phyloP scores from a whole-genome alignment of 2,329 filamentous ascomycete species.

The Alternaria conjuncta region DNA sequence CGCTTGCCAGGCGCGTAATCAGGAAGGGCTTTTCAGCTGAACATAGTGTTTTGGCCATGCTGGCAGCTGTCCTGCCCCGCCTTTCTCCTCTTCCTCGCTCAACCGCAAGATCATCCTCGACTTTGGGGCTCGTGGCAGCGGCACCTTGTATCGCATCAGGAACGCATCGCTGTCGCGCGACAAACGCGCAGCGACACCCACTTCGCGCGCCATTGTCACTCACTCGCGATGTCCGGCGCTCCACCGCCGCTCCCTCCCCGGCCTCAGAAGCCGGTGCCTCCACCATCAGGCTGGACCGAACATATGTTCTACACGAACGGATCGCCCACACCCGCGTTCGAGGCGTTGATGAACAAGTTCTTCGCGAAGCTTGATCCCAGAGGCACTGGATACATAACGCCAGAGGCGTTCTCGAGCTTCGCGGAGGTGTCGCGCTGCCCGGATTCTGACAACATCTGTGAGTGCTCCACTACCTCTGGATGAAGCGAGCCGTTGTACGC shows the following conservation, averaged over 20 bases:
- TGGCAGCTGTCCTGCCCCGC: not conserved
- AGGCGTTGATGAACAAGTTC: constrained; percentile 1
- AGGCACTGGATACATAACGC: not conserved
- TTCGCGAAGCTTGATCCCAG: not conserved
- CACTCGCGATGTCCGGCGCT: not conserved
- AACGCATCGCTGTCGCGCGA: not conserved
- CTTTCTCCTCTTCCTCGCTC: not conserved
- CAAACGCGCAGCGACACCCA: not conserved
- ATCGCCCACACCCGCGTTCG: not conserved
- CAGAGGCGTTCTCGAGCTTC: not conserved
- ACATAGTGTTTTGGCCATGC: not conserved
- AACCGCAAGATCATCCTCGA: not conserved
- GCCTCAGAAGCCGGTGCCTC: not conserved
- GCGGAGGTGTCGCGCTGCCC: not conserved
- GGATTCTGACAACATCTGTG: not conserved
- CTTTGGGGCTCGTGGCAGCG: not conserved
- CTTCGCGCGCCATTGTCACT: not conserved
- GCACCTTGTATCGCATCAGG: not conserved
- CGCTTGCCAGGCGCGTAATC: not conserved
- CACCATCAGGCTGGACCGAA: constrained; percentile 2
- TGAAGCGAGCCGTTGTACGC: too few species aligned
- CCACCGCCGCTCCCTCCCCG: not conserved
- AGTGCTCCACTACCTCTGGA: not conserved
- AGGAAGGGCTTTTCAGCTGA: not conserved
- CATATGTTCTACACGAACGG: constrained; percentile 4